A percentile compares a stretch with the other conserved stretches of the same genome.
phyloP scores from a whole-genome alignment of 495 filamentous ascomycete species.

The Trichoderma gamsii region DNA sequence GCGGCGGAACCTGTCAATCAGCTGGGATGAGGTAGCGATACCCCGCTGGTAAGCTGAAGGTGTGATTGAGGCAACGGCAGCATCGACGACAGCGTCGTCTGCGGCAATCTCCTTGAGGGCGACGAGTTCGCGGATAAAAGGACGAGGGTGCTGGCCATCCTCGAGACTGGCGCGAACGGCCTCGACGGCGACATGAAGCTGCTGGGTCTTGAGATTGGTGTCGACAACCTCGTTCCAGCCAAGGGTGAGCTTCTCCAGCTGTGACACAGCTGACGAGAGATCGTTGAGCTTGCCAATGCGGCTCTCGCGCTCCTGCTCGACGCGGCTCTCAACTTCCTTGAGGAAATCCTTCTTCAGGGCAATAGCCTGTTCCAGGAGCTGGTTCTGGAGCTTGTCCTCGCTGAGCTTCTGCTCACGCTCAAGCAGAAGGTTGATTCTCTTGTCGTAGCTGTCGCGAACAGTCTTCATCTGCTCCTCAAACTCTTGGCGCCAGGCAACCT shows the following conservation, averaged over 20 bases:
- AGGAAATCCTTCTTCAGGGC: constrained; percentile 79
- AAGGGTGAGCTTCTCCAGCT: constrained; percentile 77
- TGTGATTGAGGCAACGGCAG: constrained; percentile 90
- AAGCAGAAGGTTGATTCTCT: constrained; percentile 70
- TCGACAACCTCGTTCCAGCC: constrained; percentile 86
- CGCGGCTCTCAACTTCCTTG: constrained; percentile 66
- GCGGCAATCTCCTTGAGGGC: constrained; percentile 87
- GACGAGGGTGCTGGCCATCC: constrained; percentile 63
- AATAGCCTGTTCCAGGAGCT: constrained; percentile 85
- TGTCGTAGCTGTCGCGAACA: constrained; percentile 65
- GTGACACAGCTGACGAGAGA: constrained; percentile 64
- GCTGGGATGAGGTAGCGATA: constrained; percentile 71
- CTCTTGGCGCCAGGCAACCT: constrained; percentile 74
- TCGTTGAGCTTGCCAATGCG: constrained; percentile 80
- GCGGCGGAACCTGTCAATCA: constrained; percentile 91
- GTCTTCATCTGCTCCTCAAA: constrained; percentile 83
- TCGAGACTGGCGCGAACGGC: constrained; percentile 79
- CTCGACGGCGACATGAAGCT: constrained; percentile 90
- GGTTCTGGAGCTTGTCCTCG: constrained; percentile 74
- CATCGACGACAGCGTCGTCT: constrained; percentile 76
- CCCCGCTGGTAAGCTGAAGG: constrained; percentile 89
- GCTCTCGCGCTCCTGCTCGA: constrained; percentile 82
- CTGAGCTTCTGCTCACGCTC: constrained; percentile 65
- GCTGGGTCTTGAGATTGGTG: constrained; percentile 83
- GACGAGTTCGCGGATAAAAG: constrained; percentile 84